These are phyloP conservation scores for Talaromyces wortmannii DNA, from an alignment of 495 filamentous ascomycete species.

Conservation along the genomic window DNA sequence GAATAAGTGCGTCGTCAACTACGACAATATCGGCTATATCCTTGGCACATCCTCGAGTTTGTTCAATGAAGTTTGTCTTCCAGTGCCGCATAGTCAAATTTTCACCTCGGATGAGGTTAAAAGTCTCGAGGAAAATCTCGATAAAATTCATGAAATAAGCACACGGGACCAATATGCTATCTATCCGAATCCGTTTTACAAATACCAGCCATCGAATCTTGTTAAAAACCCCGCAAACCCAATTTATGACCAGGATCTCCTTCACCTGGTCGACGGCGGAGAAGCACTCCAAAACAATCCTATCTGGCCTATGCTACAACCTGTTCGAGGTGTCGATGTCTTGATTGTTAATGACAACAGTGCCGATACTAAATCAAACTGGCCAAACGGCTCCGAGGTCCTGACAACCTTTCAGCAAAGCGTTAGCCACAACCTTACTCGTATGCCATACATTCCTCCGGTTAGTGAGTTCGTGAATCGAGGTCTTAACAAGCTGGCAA, in stretches of 20 bases:
- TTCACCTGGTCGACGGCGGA: constrained; percentile 37
- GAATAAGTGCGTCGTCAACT: neutral
- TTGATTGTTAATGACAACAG: constrained; percentile 41
- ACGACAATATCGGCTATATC: neutral
- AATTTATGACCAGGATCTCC: constrained; percentile 16
- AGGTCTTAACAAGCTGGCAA: constrained; percentile 29
- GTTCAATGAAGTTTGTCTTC: neutral
- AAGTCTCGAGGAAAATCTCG: neutral
- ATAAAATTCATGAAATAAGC: constrained; percentile 7
- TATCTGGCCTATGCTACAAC: constrained; percentile 36
- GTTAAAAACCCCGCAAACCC: neutral
- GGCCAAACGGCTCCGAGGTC: constrained; percentile 37
- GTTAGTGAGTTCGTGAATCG: constrained; percentile 20
- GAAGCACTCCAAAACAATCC: constrained; percentile 37
- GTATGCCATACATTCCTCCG: constrained; percentile 35
- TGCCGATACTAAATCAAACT: constrained; percentile 26
- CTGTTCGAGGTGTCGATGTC: constrained; percentile 27
- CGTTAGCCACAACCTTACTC: constrained; percentile 15
- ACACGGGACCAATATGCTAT: constrained; percentile 21
- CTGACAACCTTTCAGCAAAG: constrained; percentile 28
- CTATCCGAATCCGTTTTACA: constrained; percentile 39
- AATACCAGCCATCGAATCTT: constrained; percentile 17
- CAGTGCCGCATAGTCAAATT: neutral
- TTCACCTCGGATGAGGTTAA: neutral
- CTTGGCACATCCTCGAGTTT: neutral